phyloP scores from a whole-genome alignment of 148 eudicot genomes.

The Rhododendron mucronatum region DNA sequence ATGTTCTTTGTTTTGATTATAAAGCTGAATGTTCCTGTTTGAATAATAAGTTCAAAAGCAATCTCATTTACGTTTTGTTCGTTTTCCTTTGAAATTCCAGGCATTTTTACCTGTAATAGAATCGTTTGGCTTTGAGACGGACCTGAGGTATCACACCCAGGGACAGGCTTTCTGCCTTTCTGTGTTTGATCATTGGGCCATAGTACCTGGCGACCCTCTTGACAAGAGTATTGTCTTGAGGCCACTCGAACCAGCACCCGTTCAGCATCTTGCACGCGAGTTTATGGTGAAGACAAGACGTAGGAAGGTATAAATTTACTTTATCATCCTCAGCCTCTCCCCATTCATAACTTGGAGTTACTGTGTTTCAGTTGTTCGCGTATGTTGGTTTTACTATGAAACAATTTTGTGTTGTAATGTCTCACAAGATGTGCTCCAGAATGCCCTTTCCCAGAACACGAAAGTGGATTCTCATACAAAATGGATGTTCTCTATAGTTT shows the following conservation, averaged over 20 bases:
- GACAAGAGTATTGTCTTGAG: slow-evolving; percentile 89
- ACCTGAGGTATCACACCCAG: slow-evolving; percentile 96
- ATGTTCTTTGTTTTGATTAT: neutral
- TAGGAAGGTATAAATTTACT: slow-evolving; percentile 60
- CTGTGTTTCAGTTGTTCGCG: neutral
- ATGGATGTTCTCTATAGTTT: neutral
- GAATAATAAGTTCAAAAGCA: slow-evolving; percentile 1
- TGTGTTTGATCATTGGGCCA: slow-evolving; percentile 96
- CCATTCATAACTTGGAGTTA: neutral
- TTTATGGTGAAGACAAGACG: slow-evolving; percentile 99
- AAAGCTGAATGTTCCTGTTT: neutral
- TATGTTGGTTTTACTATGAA: neutral
- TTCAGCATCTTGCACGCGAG: slow-evolving; percentile 91
- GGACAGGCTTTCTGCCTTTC: slow-evolving; percentile 94
- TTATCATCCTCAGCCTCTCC: neutral
- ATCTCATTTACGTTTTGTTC: neutral
- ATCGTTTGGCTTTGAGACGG: slow-evolving; percentile 97
- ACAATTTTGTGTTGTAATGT: neutral
- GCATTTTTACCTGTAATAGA: slow-evolving; percentile 95
- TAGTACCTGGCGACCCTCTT: slow-evolving; percentile 97
- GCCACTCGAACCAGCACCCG: slow-evolving; percentile 96
- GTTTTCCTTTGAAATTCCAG: slow-evolving; percentile 23
- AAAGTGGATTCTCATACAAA: neutral
- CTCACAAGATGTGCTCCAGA: neutral
- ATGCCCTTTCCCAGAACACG: neutral